Conservation (phyloP, 2,329 filamentous ascomycete genomes). For the Chaetomium sp. region DNA sequence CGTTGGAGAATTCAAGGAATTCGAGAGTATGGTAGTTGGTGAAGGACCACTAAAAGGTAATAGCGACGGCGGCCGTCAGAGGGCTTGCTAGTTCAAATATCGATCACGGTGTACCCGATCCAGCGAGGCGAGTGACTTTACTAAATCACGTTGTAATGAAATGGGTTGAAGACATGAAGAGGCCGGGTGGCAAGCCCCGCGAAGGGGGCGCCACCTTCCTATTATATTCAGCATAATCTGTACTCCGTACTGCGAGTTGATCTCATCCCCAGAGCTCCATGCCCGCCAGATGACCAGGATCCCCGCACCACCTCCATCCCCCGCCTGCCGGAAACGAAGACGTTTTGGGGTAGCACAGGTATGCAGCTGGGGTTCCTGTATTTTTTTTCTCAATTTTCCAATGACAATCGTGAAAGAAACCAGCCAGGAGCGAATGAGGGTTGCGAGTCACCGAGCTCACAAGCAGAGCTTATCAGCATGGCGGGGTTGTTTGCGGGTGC, state of each 20-base stretch:
- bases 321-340: neutral
- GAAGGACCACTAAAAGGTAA: neutral
- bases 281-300: neutral
- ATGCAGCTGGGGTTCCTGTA: neutral
- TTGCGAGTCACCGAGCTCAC: neutral
- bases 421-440: neutral
- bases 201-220: slow-evolving; percentile 1
- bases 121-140: neutral
- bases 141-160: neutral
- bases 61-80: neutral
- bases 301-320: slow-evolving; percentile 6
- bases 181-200: neutral
- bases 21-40: neutral
- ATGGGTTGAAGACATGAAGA: neutral
- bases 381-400: neutral
- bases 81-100: no score
- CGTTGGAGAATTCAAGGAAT: no score
- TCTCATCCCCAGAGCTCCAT: no score
- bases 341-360: slow-evolving; percentile 3
- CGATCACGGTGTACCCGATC: neutral
- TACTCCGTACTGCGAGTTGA: no score
- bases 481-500: slow-evolving; percentile 2
- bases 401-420: neutral
- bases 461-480: slow-evolving; percentile 3
- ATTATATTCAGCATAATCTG: neutral